These are phyloP conservation scores for Eutypa lata DNA, from an alignment of 2,329 filamentous ascomycete genomes.

Conservation along the genomic window DNA sequence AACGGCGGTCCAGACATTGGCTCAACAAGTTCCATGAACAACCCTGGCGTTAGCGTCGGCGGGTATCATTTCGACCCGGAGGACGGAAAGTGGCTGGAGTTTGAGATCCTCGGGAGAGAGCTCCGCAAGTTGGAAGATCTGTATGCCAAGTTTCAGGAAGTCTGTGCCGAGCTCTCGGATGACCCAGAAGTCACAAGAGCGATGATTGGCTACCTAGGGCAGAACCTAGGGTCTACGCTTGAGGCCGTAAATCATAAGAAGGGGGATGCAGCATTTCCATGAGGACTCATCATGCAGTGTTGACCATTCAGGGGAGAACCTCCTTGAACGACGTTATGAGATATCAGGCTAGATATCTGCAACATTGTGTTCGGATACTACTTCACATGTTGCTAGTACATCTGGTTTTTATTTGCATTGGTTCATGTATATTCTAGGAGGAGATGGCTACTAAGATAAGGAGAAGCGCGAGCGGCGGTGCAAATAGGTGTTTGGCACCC, in stretches of 20 bases:
- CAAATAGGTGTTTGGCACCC: too few species aligned
- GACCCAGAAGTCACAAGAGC: constrained; percentile 41
- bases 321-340: too few species aligned
- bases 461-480: too few species aligned
- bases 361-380: too few species aligned
- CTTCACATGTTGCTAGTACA: background rate
- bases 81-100: constrained; percentile 44
- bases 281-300: background rate
- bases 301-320: background rate
- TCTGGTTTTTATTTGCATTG: too few species aligned
- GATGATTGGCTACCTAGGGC: constrained; percentile 43
- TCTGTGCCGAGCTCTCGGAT: constrained; percentile 37
- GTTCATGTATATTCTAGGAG: too few species aligned
- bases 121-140: constrained; percentile 45
- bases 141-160: constrained; percentile 41
- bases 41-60: constrained; percentile 39
- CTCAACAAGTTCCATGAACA: constrained; percentile 11
- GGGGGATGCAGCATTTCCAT: constrained; percentile 24
- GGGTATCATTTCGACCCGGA: constrained; percentile 44
- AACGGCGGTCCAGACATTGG: constrained; percentile 5
- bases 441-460: too few species aligned
- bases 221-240: constrained; percentile 39
- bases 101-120: constrained; percentile 46
- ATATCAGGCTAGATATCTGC: too few species aligned
- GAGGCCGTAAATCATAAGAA: constrained; percentile 38